Evolutionary conservation across 1,139 yeast species (phyloP).

Genomic region (Geotrichum candidum): DNA sequence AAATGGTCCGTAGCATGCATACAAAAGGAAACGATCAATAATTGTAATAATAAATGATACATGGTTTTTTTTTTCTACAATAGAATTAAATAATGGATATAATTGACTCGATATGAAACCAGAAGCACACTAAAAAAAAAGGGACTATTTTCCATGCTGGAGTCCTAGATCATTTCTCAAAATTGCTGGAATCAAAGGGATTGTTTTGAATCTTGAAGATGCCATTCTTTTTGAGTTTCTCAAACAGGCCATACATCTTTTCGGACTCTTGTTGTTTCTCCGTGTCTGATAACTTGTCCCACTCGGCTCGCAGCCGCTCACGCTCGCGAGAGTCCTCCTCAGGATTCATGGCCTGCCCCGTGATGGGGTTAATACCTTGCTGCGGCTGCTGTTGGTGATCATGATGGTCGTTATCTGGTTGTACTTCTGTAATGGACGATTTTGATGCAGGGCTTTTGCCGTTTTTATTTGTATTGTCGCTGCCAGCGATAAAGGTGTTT

Average conservation of each 20-base stretch:
- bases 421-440: background rate
- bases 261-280: constrained; percentile 54
- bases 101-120: too few relatives aligned
- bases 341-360: constrained; percentile 27
- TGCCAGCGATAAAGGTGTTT: background rate
- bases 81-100: too few relatives aligned
- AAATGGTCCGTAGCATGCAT: background rate
- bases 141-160: background rate
- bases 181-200: background rate
- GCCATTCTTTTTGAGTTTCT: constrained; percentile 45
- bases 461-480: background rate
- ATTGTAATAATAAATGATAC: too few relatives aligned
- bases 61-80: too few relatives aligned
- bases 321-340: background rate
- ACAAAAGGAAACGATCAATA: background rate
- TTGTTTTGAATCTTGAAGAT: constrained; percentile 33
- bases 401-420: background rate
- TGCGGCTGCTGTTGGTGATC: background rate
- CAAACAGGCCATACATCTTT: constrained; percentile 45
- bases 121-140: background rate
- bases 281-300: constrained; percentile 41
- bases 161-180: background rate
- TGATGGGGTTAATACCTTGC: constrained; percentile 27
- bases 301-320: constrained; percentile 12
- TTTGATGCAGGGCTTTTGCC: background rate